Evolutionary conservation across 2,329 filamentous ascomycete species (phyloP).

Genomic region (Fusarium duplospermum): DNA sequence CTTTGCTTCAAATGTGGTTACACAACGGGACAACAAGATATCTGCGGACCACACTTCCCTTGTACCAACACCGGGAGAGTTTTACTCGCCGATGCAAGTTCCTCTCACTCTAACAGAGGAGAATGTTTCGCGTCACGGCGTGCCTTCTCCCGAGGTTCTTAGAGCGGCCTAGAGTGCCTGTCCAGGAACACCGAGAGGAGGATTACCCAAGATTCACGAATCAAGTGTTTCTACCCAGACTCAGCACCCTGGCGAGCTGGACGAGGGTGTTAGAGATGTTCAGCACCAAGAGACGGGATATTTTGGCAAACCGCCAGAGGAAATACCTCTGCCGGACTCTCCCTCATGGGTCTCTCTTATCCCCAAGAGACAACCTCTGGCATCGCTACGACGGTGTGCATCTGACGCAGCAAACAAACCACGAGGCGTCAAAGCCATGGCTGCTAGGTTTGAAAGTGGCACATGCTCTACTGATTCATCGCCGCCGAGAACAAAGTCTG

Average conservation of each 20-base stretch:
- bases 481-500: background rate
- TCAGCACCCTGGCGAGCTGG: background rate
- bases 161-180: conserved; percentile 36
- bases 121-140: background rate
- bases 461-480: conserved; percentile 14
- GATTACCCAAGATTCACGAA: background rate
- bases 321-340: background rate
- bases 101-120: conserved; percentile 12
- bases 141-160: conserved; percentile 8
- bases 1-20: background rate
- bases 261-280: background rate
- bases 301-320: background rate
- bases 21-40: background rate
- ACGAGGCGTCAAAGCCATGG: conserved; percentile 60
- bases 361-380: conserved; percentile 20
- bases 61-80: conserved; percentile 37
- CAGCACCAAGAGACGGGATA: background rate
- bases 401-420: conserved; percentile 41
- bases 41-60: conserved; percentile 16
- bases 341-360: conserved; percentile 6
- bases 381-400: conserved; percentile 24
- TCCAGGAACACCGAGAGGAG: conserved; percentile 1
- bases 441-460: conserved; percentile 61
- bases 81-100: conserved; percentile 41
- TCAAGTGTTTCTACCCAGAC: background rate